phyloP scores from a whole-genome alignment of 306 rosid genomes.

The Chamaecrista fasciculata region DNA sequence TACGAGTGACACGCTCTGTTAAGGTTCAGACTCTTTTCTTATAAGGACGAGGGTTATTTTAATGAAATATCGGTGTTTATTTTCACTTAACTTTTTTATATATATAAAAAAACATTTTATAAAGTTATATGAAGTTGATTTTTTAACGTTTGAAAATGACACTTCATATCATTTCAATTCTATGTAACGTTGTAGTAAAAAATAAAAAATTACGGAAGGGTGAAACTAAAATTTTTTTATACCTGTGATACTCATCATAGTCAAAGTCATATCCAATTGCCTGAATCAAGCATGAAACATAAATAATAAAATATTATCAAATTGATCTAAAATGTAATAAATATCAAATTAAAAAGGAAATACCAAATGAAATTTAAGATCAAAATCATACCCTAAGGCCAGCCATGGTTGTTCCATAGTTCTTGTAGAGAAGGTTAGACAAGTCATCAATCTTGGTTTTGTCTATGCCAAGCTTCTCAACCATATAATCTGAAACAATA shows the following conservation, averaged over 20 bases:
- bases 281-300: slow-evolving; percentile 44
- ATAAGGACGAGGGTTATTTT: no score
- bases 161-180: no score
- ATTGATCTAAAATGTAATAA: neutral
- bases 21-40: no score
- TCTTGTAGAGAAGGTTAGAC: slow-evolving; percentile 72
- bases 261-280: slow-evolving; percentile 93
- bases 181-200: no score
- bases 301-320: neutral
- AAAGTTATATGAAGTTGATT: no score
- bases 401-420: slow-evolving; percentile 97
- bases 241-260: slow-evolving; percentile 90
- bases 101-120: no score
- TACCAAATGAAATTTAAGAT: neutral
- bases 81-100: no score
- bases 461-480: slow-evolving; percentile 84
- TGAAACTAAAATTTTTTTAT: neutral
- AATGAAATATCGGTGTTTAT: no score
- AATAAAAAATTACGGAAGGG: neutral
- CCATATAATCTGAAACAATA: slow-evolving; percentile 63
- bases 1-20: no score
- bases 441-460: slow-evolving; percentile 53
- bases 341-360: neutral
- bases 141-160: no score
- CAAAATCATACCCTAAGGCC: slow-evolving; percentile 76